Conservation (phyloP, 192 early-diverging fungal species). For the Backusella circina region DNA sequence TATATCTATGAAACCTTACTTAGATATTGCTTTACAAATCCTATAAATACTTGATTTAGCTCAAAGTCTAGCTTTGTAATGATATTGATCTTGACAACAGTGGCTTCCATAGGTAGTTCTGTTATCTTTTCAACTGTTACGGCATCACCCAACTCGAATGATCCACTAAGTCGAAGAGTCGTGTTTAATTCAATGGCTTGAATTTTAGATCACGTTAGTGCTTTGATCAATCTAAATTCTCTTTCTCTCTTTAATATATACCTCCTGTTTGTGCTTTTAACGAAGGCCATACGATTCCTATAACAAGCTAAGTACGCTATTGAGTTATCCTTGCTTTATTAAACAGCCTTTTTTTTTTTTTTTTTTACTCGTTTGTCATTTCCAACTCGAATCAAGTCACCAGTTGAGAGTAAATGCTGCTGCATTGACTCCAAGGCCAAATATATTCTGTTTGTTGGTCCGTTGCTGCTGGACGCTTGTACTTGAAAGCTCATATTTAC, state of each 20-base stretch:
- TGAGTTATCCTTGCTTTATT: background rate
- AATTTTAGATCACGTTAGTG: background rate
- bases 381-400: conserved; percentile 10
- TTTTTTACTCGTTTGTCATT: background rate
- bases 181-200: conserved; percentile 49
- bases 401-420: conserved; percentile 6
- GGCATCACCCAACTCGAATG: conserved; percentile 43
- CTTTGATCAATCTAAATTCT: background rate
- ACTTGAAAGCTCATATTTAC: conserved; percentile 12
- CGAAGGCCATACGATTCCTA: conserved; percentile 59
- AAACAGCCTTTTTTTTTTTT: background rate
- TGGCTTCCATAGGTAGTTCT: conserved; percentile 12
- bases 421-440: conserved; percentile 9
- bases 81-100: conserved; percentile 34
- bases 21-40: conserved; percentile 61
- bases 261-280: conserved; percentile 35
- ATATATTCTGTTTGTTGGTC: background rate
- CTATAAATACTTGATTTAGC: conserved; percentile 44
- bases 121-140: conserved; percentile 18
- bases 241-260: conserved; percentile 12
- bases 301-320: conserved; percentile 12
- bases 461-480: conserved; percentile 2
- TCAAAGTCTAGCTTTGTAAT: conserved; percentile 38
- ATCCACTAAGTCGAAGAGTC: conserved; percentile 41
- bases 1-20: conserved; percentile 29